Base-by-base conservation (phyloP, 2,329 filamentous ascomycete genomes). In the Blastomyces percursus region DNA sequence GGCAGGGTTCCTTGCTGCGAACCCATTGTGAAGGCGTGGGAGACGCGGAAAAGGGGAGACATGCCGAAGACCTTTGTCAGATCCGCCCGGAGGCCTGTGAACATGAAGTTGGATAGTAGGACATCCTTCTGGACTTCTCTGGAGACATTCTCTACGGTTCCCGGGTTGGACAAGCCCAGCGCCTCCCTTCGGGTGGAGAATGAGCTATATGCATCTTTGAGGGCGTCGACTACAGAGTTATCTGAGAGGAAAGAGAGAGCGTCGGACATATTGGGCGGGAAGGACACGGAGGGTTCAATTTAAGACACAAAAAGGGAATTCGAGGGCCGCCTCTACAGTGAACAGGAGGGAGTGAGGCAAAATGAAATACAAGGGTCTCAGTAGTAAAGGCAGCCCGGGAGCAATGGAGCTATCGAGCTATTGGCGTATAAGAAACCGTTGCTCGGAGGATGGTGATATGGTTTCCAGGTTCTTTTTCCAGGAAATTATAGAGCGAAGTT, bases 81-180 rank as follows among this genome's bases (percentile, higher is more conserved):
- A 78, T 99, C 94, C 76, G 93, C 95, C 74, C 93, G 90, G 76
- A 99, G 84, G 72, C 94, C 94, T 54, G 90, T 89, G 82, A 99
- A 97, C 86, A 94, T 95, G 77, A 91, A 89, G 82, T 96, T 96
- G 79, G 88, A 94, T 72, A 96, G 86, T 75, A 97, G 88, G 70
- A 96, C 92, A 84, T 96, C 92, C 78, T 92, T 91, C 80, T 95
- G 88, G 66, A 96, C 91, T 81, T 99, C 94, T 75, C 89, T 87
- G 69, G 89, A 85, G 75, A 96, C 87, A 73, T 86, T 87, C 78
- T 99, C 94, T 69, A 96, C 87, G 60, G 89, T 92, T 71, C 94
- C 94, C 50, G 94, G 94, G 78, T 97, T 97, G 69, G 87, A 83
- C 69, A 99, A 82, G 66, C 92, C 93, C 67, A 99, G 84, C 78